Evolutionary conservation across 2,329 filamentous ascomycete genomes (phyloP).

Genomic region (Metarhizium guizhouense): DNA sequence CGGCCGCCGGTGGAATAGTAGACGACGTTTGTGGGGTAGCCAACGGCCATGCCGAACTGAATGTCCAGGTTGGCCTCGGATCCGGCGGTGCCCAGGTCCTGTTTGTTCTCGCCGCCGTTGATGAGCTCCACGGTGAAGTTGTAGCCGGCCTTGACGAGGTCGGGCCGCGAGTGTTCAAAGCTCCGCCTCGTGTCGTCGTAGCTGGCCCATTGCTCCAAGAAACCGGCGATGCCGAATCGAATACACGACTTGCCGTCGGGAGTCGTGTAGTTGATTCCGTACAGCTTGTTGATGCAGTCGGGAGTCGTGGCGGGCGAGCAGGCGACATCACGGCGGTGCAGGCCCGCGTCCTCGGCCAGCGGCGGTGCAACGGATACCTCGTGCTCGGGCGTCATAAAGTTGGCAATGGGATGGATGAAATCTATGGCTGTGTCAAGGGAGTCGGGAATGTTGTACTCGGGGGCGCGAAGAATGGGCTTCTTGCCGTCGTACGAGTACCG

Average conservation of each 20-base stretch:
- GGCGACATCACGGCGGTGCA: background rate
- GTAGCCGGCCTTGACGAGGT: conserved; percentile 24
- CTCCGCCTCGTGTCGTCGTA: conserved; percentile 32
- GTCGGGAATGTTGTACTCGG: conserved; percentile 34
- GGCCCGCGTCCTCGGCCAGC: background rate
- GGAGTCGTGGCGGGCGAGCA: conserved; percentile 22
- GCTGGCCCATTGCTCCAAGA: conserved; percentile 39
- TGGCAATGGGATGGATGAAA: conserved; percentile 39
- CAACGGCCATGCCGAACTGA: conserved; percentile 37
- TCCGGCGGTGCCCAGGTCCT: conserved; percentile 27
- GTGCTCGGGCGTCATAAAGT: conserved; percentile 37
- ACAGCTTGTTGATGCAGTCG: conserved; percentile 33
- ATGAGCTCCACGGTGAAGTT: conserved; percentile 32
- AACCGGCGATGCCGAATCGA: conserved; percentile 38
- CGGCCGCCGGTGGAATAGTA: conserved; percentile 38
- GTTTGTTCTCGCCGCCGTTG: conserved; percentile 35
- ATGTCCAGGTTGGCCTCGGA: conserved; percentile 39
- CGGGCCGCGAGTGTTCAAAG: conserved; percentile 25
- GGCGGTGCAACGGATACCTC: conserved; percentile 12
- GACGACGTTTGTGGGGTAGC: conserved; percentile 32
- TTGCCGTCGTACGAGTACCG: conserved; percentile 31
- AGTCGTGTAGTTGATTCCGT: conserved; percentile 32
- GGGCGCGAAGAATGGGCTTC: conserved; percentile 31
- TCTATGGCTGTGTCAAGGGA: conserved; percentile 28
- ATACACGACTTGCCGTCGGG: conserved; percentile 22